A percentile compares a stretch with the other conserved stretches of the same genome.
These are phyloP conservation scores for Suhomyces maxii DNA, from an alignment of 1,139 yeast genomes.

Conservation along the genomic window DNA sequence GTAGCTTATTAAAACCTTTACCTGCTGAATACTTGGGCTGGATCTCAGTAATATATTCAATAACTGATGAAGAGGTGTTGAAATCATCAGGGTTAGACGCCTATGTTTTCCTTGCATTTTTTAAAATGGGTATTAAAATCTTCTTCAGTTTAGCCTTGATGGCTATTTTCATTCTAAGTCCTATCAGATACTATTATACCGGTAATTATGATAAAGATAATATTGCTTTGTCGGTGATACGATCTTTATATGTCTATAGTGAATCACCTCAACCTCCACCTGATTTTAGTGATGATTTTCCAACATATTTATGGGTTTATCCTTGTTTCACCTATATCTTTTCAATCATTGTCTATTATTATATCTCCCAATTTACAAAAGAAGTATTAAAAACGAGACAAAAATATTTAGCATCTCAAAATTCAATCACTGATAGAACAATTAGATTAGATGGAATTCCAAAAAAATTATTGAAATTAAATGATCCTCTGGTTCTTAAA, in stretches of 20 bases:
- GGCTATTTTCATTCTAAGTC: constrained; percentile 45
- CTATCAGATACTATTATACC: constrained; percentile 45
- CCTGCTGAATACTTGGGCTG: constrained; percentile 44
- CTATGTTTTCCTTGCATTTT: constrained; percentile 45
- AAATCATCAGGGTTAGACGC: constrained; percentile 47
- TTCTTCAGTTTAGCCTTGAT: constrained; percentile 36
- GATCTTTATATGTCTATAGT: constrained; percentile 4
- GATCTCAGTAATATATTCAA: constrained; percentile 36
- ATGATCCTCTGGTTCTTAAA: constrained; percentile 43
- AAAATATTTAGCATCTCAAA: constrained; percentile 41
- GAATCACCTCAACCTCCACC: constrained; percentile 11
- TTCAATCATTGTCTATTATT: constrained; percentile 35
- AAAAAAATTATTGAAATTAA: constrained; percentile 38
- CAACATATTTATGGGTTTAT: constrained; percentile 37
- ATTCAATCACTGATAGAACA: constrained; percentile 49
- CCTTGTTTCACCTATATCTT: constrained; percentile 45
- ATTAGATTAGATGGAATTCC: constrained; percentile 52
- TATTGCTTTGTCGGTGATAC: constrained; percentile 17
- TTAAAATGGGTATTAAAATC: constrained; percentile 46
- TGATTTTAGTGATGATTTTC: constrained; percentile 19
- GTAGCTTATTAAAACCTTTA: constrained; percentile 30
- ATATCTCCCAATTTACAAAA: constrained; percentile 37
- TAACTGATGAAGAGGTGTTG: constrained; percentile 45
- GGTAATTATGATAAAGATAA: constrained; percentile 49
- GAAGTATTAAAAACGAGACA: constrained; percentile 44